Evolutionary conservation across 352 stramenopile genomes (phyloP).

Genomic region (Globisporangium spinosum): DNA sequence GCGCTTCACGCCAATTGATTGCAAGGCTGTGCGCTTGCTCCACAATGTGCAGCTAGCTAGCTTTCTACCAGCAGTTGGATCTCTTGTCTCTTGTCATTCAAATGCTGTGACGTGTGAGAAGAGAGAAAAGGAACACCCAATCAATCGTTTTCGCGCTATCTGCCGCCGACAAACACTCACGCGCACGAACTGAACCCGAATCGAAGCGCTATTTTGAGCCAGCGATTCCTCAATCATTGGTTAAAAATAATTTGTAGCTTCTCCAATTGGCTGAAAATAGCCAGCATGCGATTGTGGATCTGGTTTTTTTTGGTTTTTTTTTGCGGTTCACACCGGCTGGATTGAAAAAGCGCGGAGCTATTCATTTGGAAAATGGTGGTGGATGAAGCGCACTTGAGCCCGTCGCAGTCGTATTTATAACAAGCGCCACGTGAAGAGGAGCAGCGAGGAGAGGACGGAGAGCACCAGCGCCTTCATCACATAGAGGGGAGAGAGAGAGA

Average conservation of each 20-base stretch:
- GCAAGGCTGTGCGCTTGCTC: too few species aligned
- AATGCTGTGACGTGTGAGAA: neutral
- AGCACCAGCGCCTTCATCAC: neutral
- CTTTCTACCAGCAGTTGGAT: too few species aligned
- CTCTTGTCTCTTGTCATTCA: too few species aligned
- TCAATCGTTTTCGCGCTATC: neutral
- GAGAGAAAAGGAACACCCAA: neutral
- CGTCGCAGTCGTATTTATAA: constrained; percentile 12
- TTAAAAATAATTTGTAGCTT: neutral
- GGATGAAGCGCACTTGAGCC: neutral
- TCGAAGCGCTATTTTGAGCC: neutral
- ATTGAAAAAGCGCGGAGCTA: neutral
- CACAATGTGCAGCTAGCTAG: too few species aligned
- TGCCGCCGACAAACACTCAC: neutral
- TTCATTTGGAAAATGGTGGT: constrained; percentile 13
- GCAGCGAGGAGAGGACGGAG: neutral
- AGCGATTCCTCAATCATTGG: neutral
- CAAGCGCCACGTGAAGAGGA: constrained; percentile 4
- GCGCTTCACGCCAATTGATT: too few species aligned
- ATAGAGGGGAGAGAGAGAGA: neutral
- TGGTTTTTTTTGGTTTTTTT: neutral
- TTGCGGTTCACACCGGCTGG: neutral
- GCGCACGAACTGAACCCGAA: neutral
- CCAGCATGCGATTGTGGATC: neutral
- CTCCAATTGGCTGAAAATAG: neutral